These are phyloP conservation scores for Syzygium aromaticum DNA, from an alignment of 345 rosid species.

Conservation along the genomic window DNA sequence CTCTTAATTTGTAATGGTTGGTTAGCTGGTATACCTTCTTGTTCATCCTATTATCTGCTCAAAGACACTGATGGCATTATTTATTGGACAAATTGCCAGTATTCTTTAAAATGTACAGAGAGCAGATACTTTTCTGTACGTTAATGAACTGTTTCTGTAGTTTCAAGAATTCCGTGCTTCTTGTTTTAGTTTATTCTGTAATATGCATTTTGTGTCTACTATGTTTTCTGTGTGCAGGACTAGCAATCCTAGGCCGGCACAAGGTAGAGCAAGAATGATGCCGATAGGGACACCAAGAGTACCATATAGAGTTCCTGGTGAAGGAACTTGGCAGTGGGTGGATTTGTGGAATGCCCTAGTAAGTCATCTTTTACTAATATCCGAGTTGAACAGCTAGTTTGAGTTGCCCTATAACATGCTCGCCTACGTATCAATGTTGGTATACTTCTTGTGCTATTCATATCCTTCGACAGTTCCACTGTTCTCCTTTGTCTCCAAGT, in stretches of 20 bases:
- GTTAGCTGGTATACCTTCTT: not conserved
- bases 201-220: not conserved
- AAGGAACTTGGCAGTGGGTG: conserved; percentile 85
- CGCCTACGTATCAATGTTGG: too few species aligned
- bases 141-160: not conserved
- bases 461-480: not conserved
- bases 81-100: not conserved
- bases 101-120: not conserved
- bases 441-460: not conserved
- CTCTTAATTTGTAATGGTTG: not conserved
- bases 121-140: not conserved
- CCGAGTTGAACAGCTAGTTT: not conserved
- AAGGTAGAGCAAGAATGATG: conserved; percentile 63
- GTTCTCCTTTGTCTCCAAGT: not conserved
- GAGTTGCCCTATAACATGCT: not conserved
- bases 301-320: conserved; percentile 62
- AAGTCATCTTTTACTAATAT: conserved; percentile 19
- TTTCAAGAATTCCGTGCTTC: not conserved
- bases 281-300: conserved; percentile 78
- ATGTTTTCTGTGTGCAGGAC: conserved; percentile 16
- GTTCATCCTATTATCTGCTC: not conserved
- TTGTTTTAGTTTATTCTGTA: not conserved
- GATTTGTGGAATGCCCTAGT: conserved; percentile 89
- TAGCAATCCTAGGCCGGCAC: conserved; percentile 29
- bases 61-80: not conserved